Percentiles rank a stretch among this genome's conserved stretches.
Evolutionary conservation across 2,329 filamentous ascomycete genomes (phyloP).

Genomic region (Nothophaeocryptopus gaeumannii): DNA sequence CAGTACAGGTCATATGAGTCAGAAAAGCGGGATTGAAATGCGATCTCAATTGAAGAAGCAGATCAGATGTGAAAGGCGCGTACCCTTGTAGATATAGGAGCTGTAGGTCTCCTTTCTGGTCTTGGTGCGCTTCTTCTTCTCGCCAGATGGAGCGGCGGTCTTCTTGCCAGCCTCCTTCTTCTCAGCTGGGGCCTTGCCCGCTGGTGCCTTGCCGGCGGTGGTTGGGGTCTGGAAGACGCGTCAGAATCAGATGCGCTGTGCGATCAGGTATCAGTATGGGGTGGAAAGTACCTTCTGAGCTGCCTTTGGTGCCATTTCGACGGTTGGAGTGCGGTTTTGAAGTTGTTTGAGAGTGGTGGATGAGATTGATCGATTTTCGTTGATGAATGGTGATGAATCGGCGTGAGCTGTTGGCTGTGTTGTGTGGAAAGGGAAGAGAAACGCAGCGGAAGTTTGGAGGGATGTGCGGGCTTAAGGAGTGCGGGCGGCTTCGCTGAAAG

Average conservation of each 20-base stretch:
- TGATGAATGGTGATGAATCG: conserved; percentile 32
- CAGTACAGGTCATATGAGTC: conserved; percentile 27
- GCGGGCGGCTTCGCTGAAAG: conserved; percentile 12
- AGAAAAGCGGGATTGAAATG: conserved; percentile 21
- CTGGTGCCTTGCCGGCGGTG: conserved; percentile 87
- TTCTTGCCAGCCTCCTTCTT: conserved; percentile 99
- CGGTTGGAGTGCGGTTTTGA: conserved; percentile 27
- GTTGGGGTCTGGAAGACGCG: conserved; percentile 66
- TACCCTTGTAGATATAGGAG: conserved; percentile 99
- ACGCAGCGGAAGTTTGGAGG: conserved; percentile 20
- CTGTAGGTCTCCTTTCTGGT: conserved; percentile 99
- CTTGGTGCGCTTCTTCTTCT: conserved; percentile 99
- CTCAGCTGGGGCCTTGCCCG: conserved; percentile 78
- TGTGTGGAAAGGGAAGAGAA: conserved; percentile 37
- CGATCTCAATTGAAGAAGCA: conserved; percentile 18
- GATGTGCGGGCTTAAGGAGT: conserved; percentile 19
- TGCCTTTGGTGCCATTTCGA: conserved; percentile 94
- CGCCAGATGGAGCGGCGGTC: conserved; percentile 83
- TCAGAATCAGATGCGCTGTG: conserved; percentile 21
- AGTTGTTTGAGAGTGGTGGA: conserved; percentile 29
- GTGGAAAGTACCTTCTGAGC: conserved; percentile 67
- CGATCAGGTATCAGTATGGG: neutral
- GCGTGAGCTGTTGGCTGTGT: conserved; percentile 27
- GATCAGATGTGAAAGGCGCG: conserved; percentile 34
- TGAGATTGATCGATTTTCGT: conserved; percentile 30